Evolutionary conservation across 768 basidiomycete genomes (phyloP), one percentile per base, ranked within the genome.

Genomic region (Epithele typhae): DNA sequence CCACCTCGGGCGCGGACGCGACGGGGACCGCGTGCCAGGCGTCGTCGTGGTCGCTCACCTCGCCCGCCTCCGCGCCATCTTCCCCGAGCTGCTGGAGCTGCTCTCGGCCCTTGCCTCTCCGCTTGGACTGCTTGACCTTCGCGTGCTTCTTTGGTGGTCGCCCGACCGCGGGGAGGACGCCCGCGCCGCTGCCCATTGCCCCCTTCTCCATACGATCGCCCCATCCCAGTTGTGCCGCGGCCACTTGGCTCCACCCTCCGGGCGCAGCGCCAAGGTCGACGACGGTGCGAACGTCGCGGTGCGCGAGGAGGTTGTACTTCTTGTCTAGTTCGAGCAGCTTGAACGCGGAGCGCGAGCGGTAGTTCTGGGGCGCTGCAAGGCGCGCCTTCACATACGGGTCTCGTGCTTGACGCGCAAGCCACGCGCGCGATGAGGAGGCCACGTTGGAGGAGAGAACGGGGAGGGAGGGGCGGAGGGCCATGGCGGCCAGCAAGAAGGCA

Each of bases 201-300:
- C n/a, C n/a, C n/a, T n/a, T n/a, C 24, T 17, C n/a, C 30, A 5
- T 40, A 40, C 12, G 43, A 4, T 50, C 53, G 24, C 36, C 55
- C 73, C 77, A 80, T 3, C 82, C 81, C n/a, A 89, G 60, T 46
- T 78, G 75, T 25, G 70, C 71, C 0, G 80, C 76, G 12, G 80
- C 82, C 10, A 92, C 92, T 60, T 96, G 93, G 40, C 85, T 87
- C 94, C 95, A 98, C 0, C 92, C 92, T 0, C 93, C 93, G 0
- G 94, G 95, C 0, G 92, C 90, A 0, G 89, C 89, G 14, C 95
- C 94, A 18, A 96, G 77, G 64, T 96, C 94, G 1, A 94, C 80
- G 0, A 95, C 79, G 15, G 76, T 71, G 1, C 63, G 70, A 4
- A 86, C 78, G 44, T 84, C 73, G 21, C 66, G 62, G 37, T 73